phyloP scores from a whole-genome alignment of 2,329 filamentous ascomycete genomes.

The Acrocalymma vagum region DNA sequence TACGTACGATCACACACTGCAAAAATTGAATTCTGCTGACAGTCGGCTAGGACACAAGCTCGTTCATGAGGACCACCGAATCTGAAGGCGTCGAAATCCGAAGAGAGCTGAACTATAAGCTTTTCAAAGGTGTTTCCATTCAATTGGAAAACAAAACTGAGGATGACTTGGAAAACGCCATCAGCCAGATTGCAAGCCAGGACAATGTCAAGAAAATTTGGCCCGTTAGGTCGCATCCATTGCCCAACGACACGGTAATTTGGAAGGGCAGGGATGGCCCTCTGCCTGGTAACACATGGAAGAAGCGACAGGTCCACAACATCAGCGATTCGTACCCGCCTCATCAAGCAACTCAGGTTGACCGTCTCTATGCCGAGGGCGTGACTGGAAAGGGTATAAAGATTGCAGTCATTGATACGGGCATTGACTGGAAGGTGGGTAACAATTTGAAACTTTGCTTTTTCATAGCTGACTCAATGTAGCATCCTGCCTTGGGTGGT shows the following conservation, averaged over 20 bases:
- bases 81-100: constrained; percentile 14
- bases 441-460: too few species aligned
- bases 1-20: constrained; percentile 16
- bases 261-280: too few species aligned
- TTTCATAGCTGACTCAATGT: too few species aligned
- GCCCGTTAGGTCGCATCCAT: too few species aligned
- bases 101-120: constrained; percentile 23
- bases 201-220: too few species aligned
- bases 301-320: constrained; percentile 14
- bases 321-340: constrained; percentile 29
- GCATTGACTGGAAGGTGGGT: constrained; percentile 66
- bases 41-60: too few species aligned
- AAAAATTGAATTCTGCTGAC: too few species aligned
- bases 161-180: too few species aligned
- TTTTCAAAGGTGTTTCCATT: constrained; percentile 29
- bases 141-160: constrained; percentile 15
- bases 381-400: constrained; percentile 56
- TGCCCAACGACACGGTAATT: too few species aligned
- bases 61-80: too few species aligned
- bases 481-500: constrained; percentile 70
- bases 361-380: constrained; percentile 52
- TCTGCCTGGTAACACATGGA: background rate
- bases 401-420: constrained; percentile 55
- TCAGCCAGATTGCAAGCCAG: too few species aligned
- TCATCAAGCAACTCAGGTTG: constrained; percentile 45